Evolutionary conservation across 2,329 filamentous ascomycete genomes (phyloP), one percentile per base, ranked within the genome.

Genomic region (Colletotrichum abscissum): DNA sequence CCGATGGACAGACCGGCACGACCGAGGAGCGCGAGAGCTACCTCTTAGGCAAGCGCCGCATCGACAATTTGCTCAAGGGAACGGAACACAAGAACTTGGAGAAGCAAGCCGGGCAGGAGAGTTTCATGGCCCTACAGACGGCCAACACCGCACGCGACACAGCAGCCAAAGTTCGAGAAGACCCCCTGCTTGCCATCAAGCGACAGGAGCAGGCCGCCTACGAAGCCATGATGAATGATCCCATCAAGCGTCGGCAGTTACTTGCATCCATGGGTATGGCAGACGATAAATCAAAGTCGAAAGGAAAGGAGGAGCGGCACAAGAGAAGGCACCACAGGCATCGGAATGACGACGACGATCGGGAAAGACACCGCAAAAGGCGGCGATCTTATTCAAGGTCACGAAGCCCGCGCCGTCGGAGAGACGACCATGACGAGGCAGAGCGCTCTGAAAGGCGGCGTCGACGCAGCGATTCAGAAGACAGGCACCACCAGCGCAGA

Each of bases 21-120:
- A 90, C 89, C 5, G 96, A 98, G 82, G 97, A 98, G 84, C 95
- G 94, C 85, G 97, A 99, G 80, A 95, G 94, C 4, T 99, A 97
- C 81, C 84, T 99, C 1, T 87, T 99, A 16, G 97, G 97, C 65
- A 98, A 98, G 86, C 89, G 97, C 72, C 90, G 95, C 72, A 96
- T 99, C 81, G 96, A 98, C 85, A 92, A 92, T 14, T 81, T 91
- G 42, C 87, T 99, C 67, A 90, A 97, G 81, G 94, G 93, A 62
- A 92, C 92, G 52, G 94, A 97, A 60, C 90, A 91, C 77, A 93
- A 97, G 81, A 93, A 93, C 76, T 84, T 98, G 70, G 92, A 95
- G 82, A 98, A 97, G 82, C 87, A 91, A 42, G 89, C 92, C 5
- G 87, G 88, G 0, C 84, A 91, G 75, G 90, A 92, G 38, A 85